Evolutionary conservation across 179 eudicot genomes (phyloP).

Genomic region (Nepenthes alata): DNA sequence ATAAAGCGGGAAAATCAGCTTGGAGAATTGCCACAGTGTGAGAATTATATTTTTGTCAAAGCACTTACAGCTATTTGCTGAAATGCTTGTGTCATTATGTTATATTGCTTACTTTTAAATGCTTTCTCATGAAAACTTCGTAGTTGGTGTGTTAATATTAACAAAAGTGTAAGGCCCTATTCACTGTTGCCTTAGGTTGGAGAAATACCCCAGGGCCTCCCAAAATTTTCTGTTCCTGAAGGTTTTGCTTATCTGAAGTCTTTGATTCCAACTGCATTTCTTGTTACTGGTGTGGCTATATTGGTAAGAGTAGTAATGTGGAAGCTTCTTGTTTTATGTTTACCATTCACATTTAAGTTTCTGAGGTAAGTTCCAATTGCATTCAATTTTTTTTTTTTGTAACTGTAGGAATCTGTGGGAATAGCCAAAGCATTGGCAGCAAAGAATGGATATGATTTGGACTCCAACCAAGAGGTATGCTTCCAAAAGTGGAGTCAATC

Average conservation of each 20-base stretch:
- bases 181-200: slow-evolving; percentile 52
- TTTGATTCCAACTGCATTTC: slow-evolving; percentile 82
- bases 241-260: slow-evolving; percentile 52
- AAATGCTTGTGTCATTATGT: background rate
- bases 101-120: background rate
- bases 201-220: slow-evolving; percentile 92
- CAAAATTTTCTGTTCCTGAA: slow-evolving; percentile 72
- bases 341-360: background rate
- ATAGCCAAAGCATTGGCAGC: slow-evolving; percentile 99
- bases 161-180: background rate
- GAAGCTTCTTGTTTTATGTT: slow-evolving; percentile 2
- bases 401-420: slow-evolving; percentile 85
- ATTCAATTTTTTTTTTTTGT: slow-evolving; percentile 2
- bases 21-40: too few relatives aligned
- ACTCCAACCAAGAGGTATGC: slow-evolving; percentile 93
- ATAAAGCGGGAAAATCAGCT: too few relatives aligned
- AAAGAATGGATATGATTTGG: slow-evolving; percentile 93
- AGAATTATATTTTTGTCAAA: background rate
- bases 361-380: background rate
- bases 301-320: slow-evolving; percentile 40
- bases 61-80: background rate
- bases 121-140: background rate
- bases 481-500: background rate
- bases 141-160: background rate
- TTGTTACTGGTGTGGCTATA: slow-evolving; percentile 96